Evolutionary conservation across 2,329 filamentous ascomycete species (phyloP).

Genomic region (Cercospora sojina): DNA sequence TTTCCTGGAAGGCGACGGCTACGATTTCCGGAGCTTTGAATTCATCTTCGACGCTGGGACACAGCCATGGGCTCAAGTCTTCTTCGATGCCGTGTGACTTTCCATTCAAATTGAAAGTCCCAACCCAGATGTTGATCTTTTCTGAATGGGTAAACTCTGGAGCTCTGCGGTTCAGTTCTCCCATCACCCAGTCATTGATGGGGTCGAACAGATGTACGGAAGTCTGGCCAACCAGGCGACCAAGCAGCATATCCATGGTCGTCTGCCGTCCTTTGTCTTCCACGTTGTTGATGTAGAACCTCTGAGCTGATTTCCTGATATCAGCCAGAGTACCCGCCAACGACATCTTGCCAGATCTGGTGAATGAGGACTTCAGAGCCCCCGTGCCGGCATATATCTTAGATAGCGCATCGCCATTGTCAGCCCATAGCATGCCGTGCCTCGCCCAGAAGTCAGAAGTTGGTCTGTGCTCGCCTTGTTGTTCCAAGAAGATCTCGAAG

Average conservation of each 20-base stretch:
- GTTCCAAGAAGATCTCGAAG: slow-evolving; percentile 76
- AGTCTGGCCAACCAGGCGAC: slow-evolving; percentile 76
- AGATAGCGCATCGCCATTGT: slow-evolving; percentile 91
- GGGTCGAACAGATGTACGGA: slow-evolving; percentile 89
- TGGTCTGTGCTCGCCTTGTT: slow-evolving; percentile 64
- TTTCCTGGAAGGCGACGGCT: slow-evolving; percentile 93
- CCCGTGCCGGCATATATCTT: slow-evolving; percentile 97
- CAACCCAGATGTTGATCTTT: slow-evolving; percentile 75
- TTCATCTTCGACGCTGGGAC: slow-evolving; percentile 59
- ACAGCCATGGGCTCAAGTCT: slow-evolving; percentile 84
- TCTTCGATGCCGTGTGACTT: slow-evolving; percentile 72
- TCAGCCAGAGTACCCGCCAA: slow-evolving; percentile 91
- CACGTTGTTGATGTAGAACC: slow-evolving; percentile 97
- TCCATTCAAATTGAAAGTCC: slow-evolving; percentile 94
- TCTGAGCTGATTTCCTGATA: slow-evolving; percentile 86
- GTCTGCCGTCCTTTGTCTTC: slow-evolving; percentile 88
- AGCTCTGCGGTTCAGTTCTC: slow-evolving; percentile 66
- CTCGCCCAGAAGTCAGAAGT: slow-evolving; percentile 84
- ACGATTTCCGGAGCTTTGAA: slow-evolving; percentile 75
- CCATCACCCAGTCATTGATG: slow-evolving; percentile 83
- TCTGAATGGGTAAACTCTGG: slow-evolving; percentile 74
- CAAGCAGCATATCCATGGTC: slow-evolving; percentile 93
- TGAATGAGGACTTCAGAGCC: slow-evolving; percentile 92
- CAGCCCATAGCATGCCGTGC: slow-evolving; percentile 92
- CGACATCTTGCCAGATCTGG: slow-evolving; percentile 92